phyloP scores from a whole-genome alignment of 2,329 filamentous ascomycete species.

The Sporothrix globosa region DNA sequence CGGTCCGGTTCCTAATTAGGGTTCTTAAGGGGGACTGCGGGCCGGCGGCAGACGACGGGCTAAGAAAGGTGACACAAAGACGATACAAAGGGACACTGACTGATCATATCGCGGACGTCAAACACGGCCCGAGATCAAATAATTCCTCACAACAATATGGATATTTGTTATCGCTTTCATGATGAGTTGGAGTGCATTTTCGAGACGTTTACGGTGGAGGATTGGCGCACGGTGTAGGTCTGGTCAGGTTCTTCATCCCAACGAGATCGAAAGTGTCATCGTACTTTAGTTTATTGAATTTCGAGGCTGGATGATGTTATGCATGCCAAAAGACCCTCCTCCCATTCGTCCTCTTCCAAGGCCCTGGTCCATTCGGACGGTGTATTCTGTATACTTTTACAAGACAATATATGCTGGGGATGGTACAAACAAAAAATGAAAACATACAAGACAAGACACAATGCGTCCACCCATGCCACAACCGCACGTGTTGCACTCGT shows the following conservation, averaged over 20 bases:
- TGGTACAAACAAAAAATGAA: slow-evolving; percentile 10
- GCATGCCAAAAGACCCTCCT: not conserved
- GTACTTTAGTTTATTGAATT: not conserved
- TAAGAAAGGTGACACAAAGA: not conserved
- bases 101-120: not conserved
- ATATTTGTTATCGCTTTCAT: no score
- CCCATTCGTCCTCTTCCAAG: no score
- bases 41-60: not conserved
- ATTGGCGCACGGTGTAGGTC: no score
- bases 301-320: not conserved
- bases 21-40: not conserved
- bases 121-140: not conserved
- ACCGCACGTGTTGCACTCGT: not conserved
- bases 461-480: not conserved
- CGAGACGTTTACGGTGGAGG: no score
- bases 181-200: no score
- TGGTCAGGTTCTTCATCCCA: no score
- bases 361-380: not conserved
- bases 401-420: slow-evolving; percentile 21
- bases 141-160: not conserved
- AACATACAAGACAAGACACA: not conserved
- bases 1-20: not conserved
- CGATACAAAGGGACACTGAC: not conserved
- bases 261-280: not conserved
- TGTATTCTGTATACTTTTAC: not conserved